Evolutionary conservation across 441 rosid genomes (phyloP), one percentile per base, ranked within the genome.

Genomic region (Eutrema salsugineum): DNA sequence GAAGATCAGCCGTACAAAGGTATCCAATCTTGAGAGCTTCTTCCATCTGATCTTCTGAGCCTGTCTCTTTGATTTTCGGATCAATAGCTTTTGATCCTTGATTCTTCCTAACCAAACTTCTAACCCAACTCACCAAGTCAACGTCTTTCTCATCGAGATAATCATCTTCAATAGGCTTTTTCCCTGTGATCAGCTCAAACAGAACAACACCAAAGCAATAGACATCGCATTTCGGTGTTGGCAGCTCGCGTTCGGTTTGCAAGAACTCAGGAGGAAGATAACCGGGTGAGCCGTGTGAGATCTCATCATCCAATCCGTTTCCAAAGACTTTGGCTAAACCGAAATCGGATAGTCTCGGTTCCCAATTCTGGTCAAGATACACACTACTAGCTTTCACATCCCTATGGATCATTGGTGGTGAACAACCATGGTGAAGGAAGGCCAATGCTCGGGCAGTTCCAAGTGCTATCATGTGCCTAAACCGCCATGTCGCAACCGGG

Each of bases 401-500:
- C 54, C 93, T 78, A 63, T 94, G 97, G 70, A 87, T 84, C 62
- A 94, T 87, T 5, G 96, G 90, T 1, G 97, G 96, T 20, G 89
- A 94, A 82, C 98, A 88, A 49, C 98, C 98, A 20, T 94, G 98
- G 72, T 91, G 98, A 63, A 94, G 91, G 58, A 91, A 94, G 11
- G 98, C 96, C 71, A 94, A 66, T 43, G 97, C 98, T 67, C 98
- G 82, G 9, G 98, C 98, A 0, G 93, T 85, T 63, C 97, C 98
- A 12, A 94, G 89, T 2, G 97, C 95, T 46, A 91, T 82, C 76
- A 81, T 88, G 80, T 94, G 99, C 42, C 97, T 83, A 79, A 90
- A 90, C 54, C 72, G 80, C 99, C 99, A 94, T 8, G 93, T 88
- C 24, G 88, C 84, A 14, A 84, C 69, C 5, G 84, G 65, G 11